Conservation (phyloP, 2,329 filamentous ascomycete species). For the Cytospora paraplurivora region DNA sequence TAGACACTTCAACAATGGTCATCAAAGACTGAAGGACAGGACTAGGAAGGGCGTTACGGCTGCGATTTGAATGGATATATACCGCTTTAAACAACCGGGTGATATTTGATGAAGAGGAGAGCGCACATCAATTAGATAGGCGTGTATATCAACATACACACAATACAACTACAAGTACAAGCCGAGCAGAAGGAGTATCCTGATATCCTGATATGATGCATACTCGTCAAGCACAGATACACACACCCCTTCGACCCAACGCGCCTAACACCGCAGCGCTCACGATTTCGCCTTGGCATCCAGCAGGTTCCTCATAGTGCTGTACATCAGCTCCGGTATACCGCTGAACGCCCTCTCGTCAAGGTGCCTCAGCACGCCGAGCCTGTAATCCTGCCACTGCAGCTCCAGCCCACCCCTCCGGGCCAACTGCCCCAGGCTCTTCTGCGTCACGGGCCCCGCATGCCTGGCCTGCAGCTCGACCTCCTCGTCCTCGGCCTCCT, state of each 20-base stretch:
- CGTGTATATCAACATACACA: conserved; percentile 18
- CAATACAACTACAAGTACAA: neutral
- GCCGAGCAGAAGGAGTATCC: neutral
- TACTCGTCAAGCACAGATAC: neutral
- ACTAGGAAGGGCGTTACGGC: conserved; percentile 15
- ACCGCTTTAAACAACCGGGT: conserved; percentile 13
- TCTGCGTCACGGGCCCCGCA: conserved; percentile 70
- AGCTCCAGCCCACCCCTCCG: conserved; percentile 66
- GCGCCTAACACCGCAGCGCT: neutral
- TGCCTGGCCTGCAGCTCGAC: conserved; percentile 53
- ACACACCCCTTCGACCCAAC: neutral
- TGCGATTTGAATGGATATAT: conserved; percentile 7
- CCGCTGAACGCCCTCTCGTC: conserved; percentile 66
- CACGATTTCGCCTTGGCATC: conserved; percentile 42
- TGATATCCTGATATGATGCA: neutral
- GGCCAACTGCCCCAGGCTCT: conserved; percentile 63
- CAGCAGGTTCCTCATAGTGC: conserved; percentile 76
- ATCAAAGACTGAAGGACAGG: neutral
- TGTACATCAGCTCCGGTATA: conserved; percentile 72
- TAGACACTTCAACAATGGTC: conserved; percentile 10
- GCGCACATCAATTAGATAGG: neutral
- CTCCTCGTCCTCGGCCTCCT: conserved; percentile 54
- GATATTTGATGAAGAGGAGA: neutral
- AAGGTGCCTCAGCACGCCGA: conserved; percentile 70
- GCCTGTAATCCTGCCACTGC: conserved; percentile 73